These are phyloP conservation scores for Alisma plantagoaquatica DNA, from an alignment of 106 monocot genomes.

Conservation along the genomic window DNA sequence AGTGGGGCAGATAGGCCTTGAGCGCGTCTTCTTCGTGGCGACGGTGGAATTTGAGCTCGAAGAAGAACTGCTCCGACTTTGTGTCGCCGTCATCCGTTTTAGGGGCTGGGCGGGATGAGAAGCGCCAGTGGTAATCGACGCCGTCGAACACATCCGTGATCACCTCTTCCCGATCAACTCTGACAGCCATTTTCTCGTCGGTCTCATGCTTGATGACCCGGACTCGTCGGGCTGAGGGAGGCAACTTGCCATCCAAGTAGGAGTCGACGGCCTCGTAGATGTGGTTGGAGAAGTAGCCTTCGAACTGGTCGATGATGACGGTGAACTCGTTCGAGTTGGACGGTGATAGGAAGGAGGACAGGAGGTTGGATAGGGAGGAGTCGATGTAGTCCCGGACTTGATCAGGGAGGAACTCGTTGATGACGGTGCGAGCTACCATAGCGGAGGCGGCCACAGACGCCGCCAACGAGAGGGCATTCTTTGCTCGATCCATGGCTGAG, in stretches of 20 bases:
- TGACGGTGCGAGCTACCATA: background rate
- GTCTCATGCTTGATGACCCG: constrained; percentile 3
- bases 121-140: background rate
- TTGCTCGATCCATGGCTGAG: background rate
- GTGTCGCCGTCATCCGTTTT: background rate
- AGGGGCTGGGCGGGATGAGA: background rate
- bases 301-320: constrained; percentile 9
- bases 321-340: constrained; percentile 6
- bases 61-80: background rate
- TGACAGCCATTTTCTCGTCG: constrained; percentile 1
- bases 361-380: background rate
- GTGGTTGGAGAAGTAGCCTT: constrained; percentile 7
- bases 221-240: constrained; percentile 6
- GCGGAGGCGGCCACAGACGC: constrained; percentile 11
- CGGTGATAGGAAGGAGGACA: constrained; percentile 1
- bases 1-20: constrained; percentile 11
- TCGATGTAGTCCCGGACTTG: constrained; percentile 9
- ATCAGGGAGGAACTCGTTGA: constrained; percentile 8
- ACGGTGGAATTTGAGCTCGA: constrained; percentile 12
- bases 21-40: constrained; percentile 13
- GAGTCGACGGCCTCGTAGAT: constrained; percentile 11
- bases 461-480: constrained; percentile 1
- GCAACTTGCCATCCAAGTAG: background rate
- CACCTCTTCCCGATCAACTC: constrained; percentile 3
- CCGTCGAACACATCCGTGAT: constrained; percentile 15